Evolutionary conservation across 2,329 filamentous ascomycete species (phyloP), one percentile per base, ranked within the genome.

Genomic region (Pseudogymnoascus destructans): DNA sequence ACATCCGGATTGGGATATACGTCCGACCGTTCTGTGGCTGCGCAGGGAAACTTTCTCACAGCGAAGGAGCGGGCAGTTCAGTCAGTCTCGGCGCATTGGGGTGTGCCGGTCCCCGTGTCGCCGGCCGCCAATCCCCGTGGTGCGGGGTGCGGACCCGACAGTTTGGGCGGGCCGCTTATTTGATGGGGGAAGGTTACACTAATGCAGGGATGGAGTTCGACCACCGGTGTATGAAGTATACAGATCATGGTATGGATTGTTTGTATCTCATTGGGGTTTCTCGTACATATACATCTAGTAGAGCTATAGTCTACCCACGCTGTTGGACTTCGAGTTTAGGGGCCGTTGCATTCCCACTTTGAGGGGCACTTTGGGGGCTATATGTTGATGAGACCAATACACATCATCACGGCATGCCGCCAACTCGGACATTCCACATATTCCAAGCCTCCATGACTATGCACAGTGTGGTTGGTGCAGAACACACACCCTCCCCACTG

Each of bases 81-180:
- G n/a, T n/a, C n/a, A n/a, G 40, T 52, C 46, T 52, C 46, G 25
- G 46, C 46, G 46, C 46, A 52, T 52, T 52, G 15, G 46, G 5
- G 3, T 52, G 30, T 52, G 25, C 46, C 25, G 46, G 25, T 52
- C 25, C n/a, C 42, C 42, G 25, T 52, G n/a, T 30, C 23, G 42
- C 46, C 46, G 46, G 17, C 46, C 46, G 46, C 46, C 46, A 52
- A 52, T 52, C 46, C 46, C 46, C 25, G n/a, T 52, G 46, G 25
- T 23, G 17, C 2, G 13, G 25, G 46, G 17, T 5, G 13, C 25
- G 3, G 46, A 52, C 46, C 46, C 46, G 46, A 30, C 46, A 19
- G 46, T 30, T 52, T 52, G 46, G 46, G n/a, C 11, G 25, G n/a
- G 15, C 46, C 46, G 46, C 25, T n/a, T 7, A 27, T 15, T 15